Evolutionary conservation across 176 grass and related monocot species (phyloP), one percentile per base, ranked within the genome.

Genomic region (Paspalum notatum): DNA sequence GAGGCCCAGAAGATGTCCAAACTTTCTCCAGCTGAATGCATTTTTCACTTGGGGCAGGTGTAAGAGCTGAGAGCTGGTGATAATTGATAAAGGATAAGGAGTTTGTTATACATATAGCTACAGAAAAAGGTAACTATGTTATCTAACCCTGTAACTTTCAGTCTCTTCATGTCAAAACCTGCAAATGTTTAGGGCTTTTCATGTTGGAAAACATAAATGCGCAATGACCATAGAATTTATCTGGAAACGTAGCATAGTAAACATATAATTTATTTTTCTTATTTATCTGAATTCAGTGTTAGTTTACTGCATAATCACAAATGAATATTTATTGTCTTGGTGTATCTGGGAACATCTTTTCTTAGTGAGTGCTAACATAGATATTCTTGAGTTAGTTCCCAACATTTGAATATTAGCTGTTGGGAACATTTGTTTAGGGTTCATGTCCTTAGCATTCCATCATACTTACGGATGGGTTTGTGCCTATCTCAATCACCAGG

Each of bases 81-180:
- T n/a, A n/a, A n/a, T n/a, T 37, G 85, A 94, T 62, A 91, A 80
- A 86, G 94, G 94, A 25, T 91, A 84, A 4, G 94, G 91, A 72
- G 69, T 91, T 86, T 91, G 91, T 73, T 94, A 97, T 80, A 94
- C 94, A 70, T 94, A 97, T 88, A 97, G 94, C 85, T 91, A 82
- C 73, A 97, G 94, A n/a, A 55, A 97, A 97, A 97, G 94, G 94
- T 97, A 94, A 62, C 42, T n/a, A n/a, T 20, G 41, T 18, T 49
- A 10, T 37, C 3, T 83, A 62, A 32, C 25, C 47, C 20, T 39
- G 25, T 40, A 58, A 57, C 49, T 4, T 79, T 62, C 3, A n/a
- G 52, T 10, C 60, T 48, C 24, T 12, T 42, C 0, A 12, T 49
- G 16, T 59, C 13, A 57, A 52, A 73, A 13, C 66, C n/a, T 21